Evolutionary conservation across 768 basidiomycete species (phyloP).

Genomic region (Mycena haematopus): DNA sequence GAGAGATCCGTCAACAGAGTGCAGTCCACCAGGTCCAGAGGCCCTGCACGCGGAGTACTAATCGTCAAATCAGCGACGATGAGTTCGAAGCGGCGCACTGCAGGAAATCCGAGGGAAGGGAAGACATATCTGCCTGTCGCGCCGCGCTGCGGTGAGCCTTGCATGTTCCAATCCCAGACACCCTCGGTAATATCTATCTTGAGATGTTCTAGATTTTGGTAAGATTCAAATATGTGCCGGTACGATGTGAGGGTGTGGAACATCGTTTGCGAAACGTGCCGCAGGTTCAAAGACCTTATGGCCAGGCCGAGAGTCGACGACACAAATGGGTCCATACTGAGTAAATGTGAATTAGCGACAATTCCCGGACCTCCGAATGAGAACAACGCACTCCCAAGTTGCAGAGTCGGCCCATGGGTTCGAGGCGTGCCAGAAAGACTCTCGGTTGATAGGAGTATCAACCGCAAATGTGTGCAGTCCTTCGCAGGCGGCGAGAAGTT

Average conservation of each 20-base stretch:
- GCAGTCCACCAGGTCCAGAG: constrained; percentile 31
- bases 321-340: constrained; percentile 25
- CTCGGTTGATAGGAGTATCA: constrained; percentile 1
- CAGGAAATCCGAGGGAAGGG: constrained; percentile 30
- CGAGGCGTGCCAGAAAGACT: not conserved
- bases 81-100: constrained; percentile 30
- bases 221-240: not conserved
- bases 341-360: too few relatives aligned
- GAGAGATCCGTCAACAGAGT: constrained; percentile 25
- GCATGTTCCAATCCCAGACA: not conserved
- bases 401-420: constrained; percentile 1
- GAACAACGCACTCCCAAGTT: constrained; percentile 13
- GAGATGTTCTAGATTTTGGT: not conserved
- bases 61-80: constrained; percentile 31
- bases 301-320: constrained; percentile 16
- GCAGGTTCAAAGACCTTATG: constrained; percentile 1
- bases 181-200: not conserved
- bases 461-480: constrained; percentile 16
- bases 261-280: constrained; percentile 7
- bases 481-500: constrained; percentile 8
- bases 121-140: constrained; percentile 25
- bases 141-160: constrained; percentile 31
- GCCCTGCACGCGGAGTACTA: constrained; percentile 11
- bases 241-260: too few relatives aligned
- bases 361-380: too few relatives aligned